A percentile compares a stretch with the other conserved stretches of the same genome.
phyloP scores from a whole-genome alignment of 495 filamentous ascomycete species.

The Aspergillus baeticus region DNA sequence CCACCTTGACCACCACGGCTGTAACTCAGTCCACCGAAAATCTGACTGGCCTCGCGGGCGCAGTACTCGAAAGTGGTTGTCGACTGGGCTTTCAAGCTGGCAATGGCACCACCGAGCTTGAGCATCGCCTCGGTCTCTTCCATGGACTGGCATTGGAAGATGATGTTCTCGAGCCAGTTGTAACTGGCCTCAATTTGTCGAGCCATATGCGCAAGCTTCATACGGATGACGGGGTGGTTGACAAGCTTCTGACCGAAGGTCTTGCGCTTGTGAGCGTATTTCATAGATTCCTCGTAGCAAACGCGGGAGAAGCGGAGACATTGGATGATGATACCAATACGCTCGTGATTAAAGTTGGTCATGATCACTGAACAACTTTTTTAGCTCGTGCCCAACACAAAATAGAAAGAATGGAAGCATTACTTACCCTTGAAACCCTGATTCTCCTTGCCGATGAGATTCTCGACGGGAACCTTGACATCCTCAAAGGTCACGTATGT shows the following conservation, averaged over 20 bases:
- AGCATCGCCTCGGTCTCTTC: conserved; percentile 94
- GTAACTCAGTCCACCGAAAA: conserved; percentile 94
- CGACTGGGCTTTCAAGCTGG: conserved; percentile 86
- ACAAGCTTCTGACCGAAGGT: conserved; percentile 96
- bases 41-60: conserved; percentile 93
- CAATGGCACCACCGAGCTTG: conserved; percentile 91
- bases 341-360: conserved; percentile 99
- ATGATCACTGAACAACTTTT: conserved; percentile 64
- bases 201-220: conserved; percentile 98
- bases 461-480: conserved; percentile 97
- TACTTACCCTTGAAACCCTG: conserved; percentile 82
- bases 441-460: conserved; percentile 96
- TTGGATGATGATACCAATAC: conserved; percentile 98
- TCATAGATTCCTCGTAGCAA: conserved; percentile 93
- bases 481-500: conserved; percentile 98
- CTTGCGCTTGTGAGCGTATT: conserved; percentile 92
- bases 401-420: not conserved
- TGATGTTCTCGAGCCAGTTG: conserved; percentile 95
- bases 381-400: not conserved
- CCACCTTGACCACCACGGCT: conserved; percentile 90
- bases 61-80: conserved; percentile 97
- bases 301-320: conserved; percentile 93
- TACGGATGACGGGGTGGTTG: conserved; percentile 94
- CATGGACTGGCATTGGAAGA: conserved; percentile 93
- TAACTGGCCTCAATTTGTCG: conserved; percentile 95